phyloP scores from a whole-genome alignment of 176 grass and related monocot species.

The Neostapfia colusana region DNA sequence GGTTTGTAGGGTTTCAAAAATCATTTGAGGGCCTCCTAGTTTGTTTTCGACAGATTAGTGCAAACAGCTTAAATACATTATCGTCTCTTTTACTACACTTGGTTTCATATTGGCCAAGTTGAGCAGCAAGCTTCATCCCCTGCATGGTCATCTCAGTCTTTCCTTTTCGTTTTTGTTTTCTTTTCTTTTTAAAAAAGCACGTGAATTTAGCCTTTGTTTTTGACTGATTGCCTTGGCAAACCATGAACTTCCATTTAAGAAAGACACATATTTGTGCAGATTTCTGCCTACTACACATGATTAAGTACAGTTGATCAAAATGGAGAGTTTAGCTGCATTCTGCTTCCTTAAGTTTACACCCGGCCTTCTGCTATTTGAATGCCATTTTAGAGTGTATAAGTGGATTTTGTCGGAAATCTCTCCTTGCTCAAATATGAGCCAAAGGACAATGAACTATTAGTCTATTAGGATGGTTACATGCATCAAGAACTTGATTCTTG shows the following conservation, averaged over 20 bases:
- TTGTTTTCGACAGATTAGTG: too few species aligned
- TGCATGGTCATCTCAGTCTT: neutral
- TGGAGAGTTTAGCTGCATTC: neutral
- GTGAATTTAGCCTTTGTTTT: neutral
- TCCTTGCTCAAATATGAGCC: neutral
- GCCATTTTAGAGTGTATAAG: neutral
- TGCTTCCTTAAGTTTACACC: neutral
- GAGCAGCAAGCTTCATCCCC: too few species aligned
- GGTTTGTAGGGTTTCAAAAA: neutral
- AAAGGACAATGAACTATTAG: neutral
- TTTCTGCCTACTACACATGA: neutral
- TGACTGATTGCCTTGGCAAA: too few species aligned
- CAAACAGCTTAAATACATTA: too few species aligned
- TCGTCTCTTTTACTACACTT: too few species aligned
- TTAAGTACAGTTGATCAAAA: neutral
- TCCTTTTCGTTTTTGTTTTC: neutral
- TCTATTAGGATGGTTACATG: neutral
- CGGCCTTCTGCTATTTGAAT: neutral
- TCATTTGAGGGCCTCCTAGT: too few species aligned
- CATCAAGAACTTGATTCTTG: neutral
- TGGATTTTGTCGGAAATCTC: constrained; percentile 19
- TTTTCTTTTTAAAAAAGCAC: neutral
- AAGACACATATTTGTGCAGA: neutral
- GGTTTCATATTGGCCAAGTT: too few species aligned
- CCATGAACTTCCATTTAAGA: too few species aligned